Evolutionary conservation across 176 grass and related monocot species (phyloP).

Genomic region (Avena eriantha): DNA sequence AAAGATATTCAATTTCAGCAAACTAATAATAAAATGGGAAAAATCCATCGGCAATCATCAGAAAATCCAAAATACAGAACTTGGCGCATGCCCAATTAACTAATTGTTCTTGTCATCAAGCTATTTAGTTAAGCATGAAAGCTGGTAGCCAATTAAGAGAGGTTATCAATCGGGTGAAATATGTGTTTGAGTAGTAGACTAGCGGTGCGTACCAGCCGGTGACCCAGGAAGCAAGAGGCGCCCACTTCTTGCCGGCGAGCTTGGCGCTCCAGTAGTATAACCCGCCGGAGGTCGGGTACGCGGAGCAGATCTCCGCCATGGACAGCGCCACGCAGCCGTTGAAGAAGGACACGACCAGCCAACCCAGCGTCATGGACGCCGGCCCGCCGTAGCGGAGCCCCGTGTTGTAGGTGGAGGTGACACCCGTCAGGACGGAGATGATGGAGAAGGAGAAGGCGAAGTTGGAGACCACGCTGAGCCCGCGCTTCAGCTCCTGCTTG

Average conservation of each 20-base stretch:
- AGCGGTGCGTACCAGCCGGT: slow-evolving; percentile 37
- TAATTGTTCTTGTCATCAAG: background rate
- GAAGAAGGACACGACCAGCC: slow-evolving; percentile 53
- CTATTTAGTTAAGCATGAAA: background rate
- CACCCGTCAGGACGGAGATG: slow-evolving; percentile 63
- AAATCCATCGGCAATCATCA: background rate
- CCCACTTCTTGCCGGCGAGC: slow-evolving; percentile 78
- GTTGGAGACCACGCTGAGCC: slow-evolving; percentile 61
- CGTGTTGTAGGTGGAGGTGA: slow-evolving; percentile 67
- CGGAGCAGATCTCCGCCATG: slow-evolving; percentile 87
- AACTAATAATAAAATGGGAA: background rate
- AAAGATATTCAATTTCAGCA: too few relatives aligned
- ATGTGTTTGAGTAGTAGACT: too few relatives aligned
- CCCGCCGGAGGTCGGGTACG: slow-evolving; percentile 77
- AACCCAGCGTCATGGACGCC: slow-evolving; percentile 62
- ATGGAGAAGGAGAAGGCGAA: slow-evolving; percentile 66
- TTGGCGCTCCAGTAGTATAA: slow-evolving; percentile 91
- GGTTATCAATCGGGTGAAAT: background rate
- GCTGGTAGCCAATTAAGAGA: background rate
- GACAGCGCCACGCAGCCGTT: slow-evolving; percentile 58
- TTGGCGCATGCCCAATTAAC: background rate
- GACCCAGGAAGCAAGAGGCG: slow-evolving; percentile 67
- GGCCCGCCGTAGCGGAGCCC: slow-evolving; percentile 67
- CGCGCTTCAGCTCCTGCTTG: slow-evolving; percentile 79
- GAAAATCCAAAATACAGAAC: too few relatives aligned